These are phyloP conservation scores for Cyberlindnera mississippiensis DNA, from an alignment of 805 yeast species.

Conservation along the genomic window DNA sequence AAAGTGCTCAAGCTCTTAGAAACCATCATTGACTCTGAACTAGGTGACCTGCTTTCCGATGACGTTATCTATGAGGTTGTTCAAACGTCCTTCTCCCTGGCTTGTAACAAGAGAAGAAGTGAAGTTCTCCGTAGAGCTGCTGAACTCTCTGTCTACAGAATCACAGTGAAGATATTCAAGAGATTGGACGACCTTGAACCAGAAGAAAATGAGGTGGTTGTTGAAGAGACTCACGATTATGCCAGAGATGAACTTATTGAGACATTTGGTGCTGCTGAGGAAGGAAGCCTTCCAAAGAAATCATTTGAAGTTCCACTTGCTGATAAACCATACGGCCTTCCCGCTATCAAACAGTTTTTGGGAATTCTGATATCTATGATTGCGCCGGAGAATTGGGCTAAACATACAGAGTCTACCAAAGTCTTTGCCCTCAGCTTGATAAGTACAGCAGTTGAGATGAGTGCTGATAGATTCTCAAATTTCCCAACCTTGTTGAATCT, in stretches of 20 bases:
- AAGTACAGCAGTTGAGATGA: constrained; percentile 74
- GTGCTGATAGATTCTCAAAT: constrained; percentile 56
- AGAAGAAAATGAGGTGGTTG: constrained; percentile 33
- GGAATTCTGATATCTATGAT: constrained; percentile 74
- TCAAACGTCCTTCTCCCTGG: constrained; percentile 86
- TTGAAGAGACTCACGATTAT: constrained; percentile 44
- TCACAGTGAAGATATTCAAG: constrained; percentile 65
- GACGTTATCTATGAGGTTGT: constrained; percentile 83
- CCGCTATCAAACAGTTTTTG: constrained; percentile 72
- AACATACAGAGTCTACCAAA: constrained; percentile 83
- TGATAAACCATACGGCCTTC: constrained; percentile 57
- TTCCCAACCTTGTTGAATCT: constrained; percentile 66
- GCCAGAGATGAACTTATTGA: constrained; percentile 51
- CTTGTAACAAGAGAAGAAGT: constrained; percentile 87
- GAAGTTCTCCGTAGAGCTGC: constrained; percentile 89
- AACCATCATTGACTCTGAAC: constrained; percentile 55
- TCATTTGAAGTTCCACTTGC: constrained; percentile 24
- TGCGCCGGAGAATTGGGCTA: constrained; percentile 76
- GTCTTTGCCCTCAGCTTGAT: constrained; percentile 76
- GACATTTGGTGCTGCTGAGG: constrained; percentile 46
- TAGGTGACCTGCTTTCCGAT: constrained; percentile 68
- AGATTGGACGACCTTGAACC: constrained; percentile 56
- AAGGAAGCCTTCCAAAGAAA: constrained; percentile 29
- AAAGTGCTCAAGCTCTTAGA: constrained; percentile 78
- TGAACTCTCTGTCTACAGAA: constrained; percentile 69